Base-by-base conservation (phyloP, 148 eudicot species). In the Polygonum maritimum region DNA sequence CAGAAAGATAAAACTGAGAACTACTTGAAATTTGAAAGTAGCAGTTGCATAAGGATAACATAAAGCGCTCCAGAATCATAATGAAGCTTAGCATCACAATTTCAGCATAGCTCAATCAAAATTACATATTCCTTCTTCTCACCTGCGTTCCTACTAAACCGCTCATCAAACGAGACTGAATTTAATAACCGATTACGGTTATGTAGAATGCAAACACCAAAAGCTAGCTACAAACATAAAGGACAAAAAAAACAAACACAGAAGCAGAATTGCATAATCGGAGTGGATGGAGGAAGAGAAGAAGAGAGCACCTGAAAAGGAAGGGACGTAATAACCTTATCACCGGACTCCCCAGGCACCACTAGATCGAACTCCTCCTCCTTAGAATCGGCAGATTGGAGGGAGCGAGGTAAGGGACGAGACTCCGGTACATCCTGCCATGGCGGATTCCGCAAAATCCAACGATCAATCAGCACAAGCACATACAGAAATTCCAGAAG, bases 241-340 rank as follows among this genome's bases (percentile, higher is more conserved):
- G 18, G 26, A 16, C 48, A 41, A 48, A n/a, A n/a, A n/a, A n/a
- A n/a, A n/a, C n/a, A 73, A 19, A 19, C 40, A 33, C n/a, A 10
- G 69, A 31, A 35, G 35, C 11, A 12, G 45, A 69, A 2, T 41
- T 69, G 10, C 19, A 35, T 11, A 36, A 45, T 74, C 18, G 62
- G 7, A 31, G 73, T n/a, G 45, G 45, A 41, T 41, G 45, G 45
- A 39, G 6, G 41, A 21, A 41, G 49, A 47, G 9, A 52, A 69
- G 81, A 19, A 58, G 15, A 26, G 65, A 77, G 38, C 73, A 93
- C 98, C 98, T 93, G 98, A 84, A 89, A 89, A 39, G 96, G 97
- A 80, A 89, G 86, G 33, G 83, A 72, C 39, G 86, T 84, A 15
- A 91, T 36, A 71, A 82, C 88, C 73, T 82, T 87, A 36, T 91